Percentiles rank a stretch among this genome's conserved stretches.
These are phyloP conservation scores for Apodospora peruviana DNA, from an alignment of 495 filamentous ascomycete genomes.

Conservation along the genomic window DNA sequence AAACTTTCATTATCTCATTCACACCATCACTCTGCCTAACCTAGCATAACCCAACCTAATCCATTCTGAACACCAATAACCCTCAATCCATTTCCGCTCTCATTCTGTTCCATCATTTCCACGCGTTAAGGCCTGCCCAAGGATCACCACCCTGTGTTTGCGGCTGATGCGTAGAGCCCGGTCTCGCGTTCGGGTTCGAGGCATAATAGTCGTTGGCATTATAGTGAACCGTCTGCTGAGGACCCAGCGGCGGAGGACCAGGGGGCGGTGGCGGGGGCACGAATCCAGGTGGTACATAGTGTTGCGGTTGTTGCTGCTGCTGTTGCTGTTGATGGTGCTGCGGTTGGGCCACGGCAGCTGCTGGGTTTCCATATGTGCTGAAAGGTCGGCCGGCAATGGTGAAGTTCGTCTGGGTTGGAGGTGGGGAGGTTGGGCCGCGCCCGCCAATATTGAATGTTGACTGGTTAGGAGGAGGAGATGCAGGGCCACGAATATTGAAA, in stretches of 20 bases:
- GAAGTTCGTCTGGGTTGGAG: background rate
- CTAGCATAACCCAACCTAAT: too few species aligned
- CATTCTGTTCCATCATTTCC: too few species aligned
- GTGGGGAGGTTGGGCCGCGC: conserved; percentile 34
- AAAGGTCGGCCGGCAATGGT: conserved; percentile 11
- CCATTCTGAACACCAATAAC: too few species aligned
- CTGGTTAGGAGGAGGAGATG: conserved; percentile 50
- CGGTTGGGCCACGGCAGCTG: conserved; percentile 12
- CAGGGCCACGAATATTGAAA: conserved; percentile 42
- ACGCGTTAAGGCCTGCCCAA: conserved; percentile 81
- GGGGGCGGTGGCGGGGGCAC: conserved; percentile 88
- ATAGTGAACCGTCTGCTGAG: conserved; percentile 58
- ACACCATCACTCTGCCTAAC: too few species aligned
- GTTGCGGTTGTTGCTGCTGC: conserved; percentile 27
- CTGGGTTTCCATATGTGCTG: conserved; percentile 44
- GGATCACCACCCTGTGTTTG: conserved; percentile 50
- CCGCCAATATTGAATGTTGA: conserved; percentile 44
- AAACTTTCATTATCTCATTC: too few species aligned
- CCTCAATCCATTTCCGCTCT: too few species aligned
- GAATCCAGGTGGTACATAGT: conserved; percentile 71
- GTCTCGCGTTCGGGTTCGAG: conserved; percentile 11
- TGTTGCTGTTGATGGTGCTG: conserved; percentile 24
- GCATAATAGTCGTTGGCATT: conserved; percentile 31
- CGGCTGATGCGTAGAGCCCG: conserved; percentile 14
- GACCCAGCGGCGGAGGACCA: conserved; percentile 68